These are phyloP conservation scores for Davidsoniella eucalypti DNA, from an alignment of 2,329 filamentous ascomycete genomes.

Conservation along the genomic window DNA sequence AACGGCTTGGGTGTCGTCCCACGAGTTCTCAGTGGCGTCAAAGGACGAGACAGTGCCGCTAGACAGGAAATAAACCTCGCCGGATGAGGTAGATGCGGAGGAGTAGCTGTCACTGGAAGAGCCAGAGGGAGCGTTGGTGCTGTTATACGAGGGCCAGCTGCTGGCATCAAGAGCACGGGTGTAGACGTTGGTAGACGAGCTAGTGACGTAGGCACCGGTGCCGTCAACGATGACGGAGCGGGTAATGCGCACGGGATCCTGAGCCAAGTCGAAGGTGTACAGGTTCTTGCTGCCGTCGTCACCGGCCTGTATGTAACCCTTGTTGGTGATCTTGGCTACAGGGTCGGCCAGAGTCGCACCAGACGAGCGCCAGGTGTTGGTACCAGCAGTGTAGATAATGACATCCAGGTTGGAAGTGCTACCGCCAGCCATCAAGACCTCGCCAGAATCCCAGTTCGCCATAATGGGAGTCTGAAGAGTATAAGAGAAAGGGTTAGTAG, in stretches of 20 bases:
- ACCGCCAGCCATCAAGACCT: conserved; percentile 63
- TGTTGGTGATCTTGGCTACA: conserved; percentile 41
- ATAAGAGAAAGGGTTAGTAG: conserved; percentile 12
- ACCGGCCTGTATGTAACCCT: conserved; percentile 50
- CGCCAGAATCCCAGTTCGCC: conserved; percentile 53
- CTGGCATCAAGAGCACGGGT: conserved; percentile 35
- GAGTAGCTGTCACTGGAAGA: conserved; percentile 51
- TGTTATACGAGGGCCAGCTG: conserved; percentile 68
- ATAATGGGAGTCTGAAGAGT: conserved; percentile 40
- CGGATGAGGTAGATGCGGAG: conserved; percentile 48
- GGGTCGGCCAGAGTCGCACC: conserved; percentile 45
- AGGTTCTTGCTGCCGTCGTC: conserved; percentile 64
- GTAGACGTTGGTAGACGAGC: conserved; percentile 26
- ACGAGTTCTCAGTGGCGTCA: conserved; percentile 56
- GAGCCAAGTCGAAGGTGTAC: conserved; percentile 59
- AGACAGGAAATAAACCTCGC: conserved; percentile 62
- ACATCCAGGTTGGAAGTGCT: conserved; percentile 41
- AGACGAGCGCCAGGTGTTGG: conserved; percentile 48
- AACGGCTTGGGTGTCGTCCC: conserved; percentile 54
- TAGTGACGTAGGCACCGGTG: conserved; percentile 36
- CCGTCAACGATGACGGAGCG: conserved; percentile 50
- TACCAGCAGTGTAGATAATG: conserved; percentile 50
- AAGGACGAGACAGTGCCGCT: conserved; percentile 61
- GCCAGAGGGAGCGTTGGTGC: conserved; percentile 46
- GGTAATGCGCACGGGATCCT: conserved; percentile 58